Base-by-base conservation (phyloP, 192 early-diverging fungal species). In the Podila horticola region DNA sequence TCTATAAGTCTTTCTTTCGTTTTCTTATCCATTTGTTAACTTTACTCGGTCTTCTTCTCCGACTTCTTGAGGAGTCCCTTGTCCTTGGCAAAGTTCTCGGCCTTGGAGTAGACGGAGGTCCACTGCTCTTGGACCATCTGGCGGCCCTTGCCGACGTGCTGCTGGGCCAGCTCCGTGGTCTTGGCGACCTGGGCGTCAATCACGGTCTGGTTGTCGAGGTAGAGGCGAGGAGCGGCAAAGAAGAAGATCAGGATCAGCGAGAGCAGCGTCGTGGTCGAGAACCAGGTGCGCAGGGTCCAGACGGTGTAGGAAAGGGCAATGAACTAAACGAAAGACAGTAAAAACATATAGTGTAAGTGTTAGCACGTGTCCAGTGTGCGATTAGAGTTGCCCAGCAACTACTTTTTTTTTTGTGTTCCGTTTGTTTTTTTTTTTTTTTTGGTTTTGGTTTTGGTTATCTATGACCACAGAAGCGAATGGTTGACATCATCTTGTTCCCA, bases 271-370 rank as follows among this genome's bases (percentile, higher is more conserved):
- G 77, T 81, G 26, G 71, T 81, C 9, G 77, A 68, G 62, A 81
- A 81, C 77, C 77, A 81, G 28, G 66, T 81, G 30, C 77, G 77
- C 19, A 81, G 77, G 33, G 77, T 81, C 77, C 77, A 81, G 67
- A 81, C 33, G 17, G 55, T 57, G 20, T 81, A 81, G 45, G 72
- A 81, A 49, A 73, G 69, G 17, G 66, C 77, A 22, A 81, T 81
- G 48, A 50, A 81, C 77, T 77, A 77, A 4, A 30, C 0, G 17
- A 49, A 41, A n/a, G 15, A 26, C 1, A 34, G 41, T 20, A 55
- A 49, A 30, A 71, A 33, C 2, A 57, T 6, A 28, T 20, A 22
- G 20, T 6, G n/a, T n/a, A 11, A n/a, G 36, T 5, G 3, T 29
- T 29, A 7, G 17, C 51, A 30, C 15, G 36, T 57, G 10, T 45